Conservation (phyloP, 345 rosid genomes). For the Hibiscus tridactylites region DNA sequence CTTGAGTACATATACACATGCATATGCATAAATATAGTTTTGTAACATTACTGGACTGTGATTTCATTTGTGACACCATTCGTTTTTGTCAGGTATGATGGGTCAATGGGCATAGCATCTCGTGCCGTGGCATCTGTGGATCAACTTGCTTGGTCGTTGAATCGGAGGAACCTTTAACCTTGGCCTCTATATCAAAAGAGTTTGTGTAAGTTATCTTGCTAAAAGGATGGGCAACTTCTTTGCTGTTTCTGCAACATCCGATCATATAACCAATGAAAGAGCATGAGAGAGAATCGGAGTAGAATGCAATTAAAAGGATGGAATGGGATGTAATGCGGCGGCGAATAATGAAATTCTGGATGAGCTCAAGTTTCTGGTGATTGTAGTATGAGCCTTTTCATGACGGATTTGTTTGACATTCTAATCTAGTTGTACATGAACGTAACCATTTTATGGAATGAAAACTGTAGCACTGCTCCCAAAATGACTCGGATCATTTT, state of each 20-base stretch:
- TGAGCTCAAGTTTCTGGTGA: too few relatives aligned
- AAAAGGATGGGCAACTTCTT: not conserved
- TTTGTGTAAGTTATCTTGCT: not conserved
- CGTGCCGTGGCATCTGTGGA: slow-evolving; percentile 64
- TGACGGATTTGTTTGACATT: too few relatives aligned
- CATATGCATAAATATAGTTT: not conserved
- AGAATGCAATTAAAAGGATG: not conserved
- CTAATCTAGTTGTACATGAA: too few relatives aligned
- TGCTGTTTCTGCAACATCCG: not conserved
- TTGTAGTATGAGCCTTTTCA: too few relatives aligned
- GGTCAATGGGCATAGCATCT: slow-evolving; percentile 66
- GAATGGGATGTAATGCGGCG: not conserved
- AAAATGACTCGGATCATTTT: too few relatives aligned
- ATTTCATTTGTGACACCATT: not conserved
- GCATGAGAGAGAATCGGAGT: not conserved
- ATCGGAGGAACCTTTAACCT: slow-evolving; percentile 28
- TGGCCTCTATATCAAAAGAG: not conserved
- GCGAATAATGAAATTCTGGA: not conserved
- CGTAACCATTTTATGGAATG: too few relatives aligned
- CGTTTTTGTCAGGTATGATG: slow-evolving; percentile 50
- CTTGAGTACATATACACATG: not conserved
- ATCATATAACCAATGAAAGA: not conserved
- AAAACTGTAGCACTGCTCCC: too few relatives aligned
- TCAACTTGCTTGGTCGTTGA: slow-evolving; percentile 47
- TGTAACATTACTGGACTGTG: not conserved